Evolutionary conservation across 148 eudicot genomes (phyloP), one percentile per base, ranked within the genome.

Genomic region (Nyssa sinensis): DNA sequence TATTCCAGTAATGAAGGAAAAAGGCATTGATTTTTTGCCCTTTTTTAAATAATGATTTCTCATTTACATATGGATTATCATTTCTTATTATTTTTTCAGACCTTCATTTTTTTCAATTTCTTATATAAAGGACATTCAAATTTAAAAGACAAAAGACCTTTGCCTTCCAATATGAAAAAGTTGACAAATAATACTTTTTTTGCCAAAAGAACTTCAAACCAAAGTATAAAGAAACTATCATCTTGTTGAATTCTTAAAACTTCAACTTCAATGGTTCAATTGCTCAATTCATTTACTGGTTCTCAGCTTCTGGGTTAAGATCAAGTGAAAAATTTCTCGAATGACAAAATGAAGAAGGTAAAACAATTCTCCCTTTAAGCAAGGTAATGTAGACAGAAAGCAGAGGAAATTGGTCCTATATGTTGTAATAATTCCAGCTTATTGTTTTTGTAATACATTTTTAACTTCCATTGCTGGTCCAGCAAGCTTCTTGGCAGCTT

Each of bases 161-260:
- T 79, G 65, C 59, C 66, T 74, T 66, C 72, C 72, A 65, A 33
- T 44, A 33, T 57, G 47, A 62, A 34, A 63, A 71, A 47, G 59
- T 35, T 49, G 64, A 73, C 25, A 55, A 74, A 62, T 65, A 53
- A 33, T 64, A 51, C 34, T 37, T 39, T 55, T 55, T 55, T n/a
- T 55, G 59, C 24, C 19, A 77, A 66, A 49, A 47, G 55, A 58
- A 41, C 34, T 57, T 28, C 39, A 47, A 23, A 63, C 16, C n/a
- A 24, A 77, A 25, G 34, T 28, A 62, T 33, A 33, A 53, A 59
- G 64, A 41, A 19, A 27, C 51, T 28, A 70, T 34, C 55, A 75
- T 59, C 28, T n/a, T 57, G 30, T 39, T 32, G 63, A 59, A 19
- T 28, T n/a, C n/a, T n/a, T n/a, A n/a, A n/a, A n/a, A n/a, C 29